These are phyloP conservation scores for Neurospora hispaniola DNA, from an alignment of 495 filamentous ascomycete genomes.

Conservation along the genomic window DNA sequence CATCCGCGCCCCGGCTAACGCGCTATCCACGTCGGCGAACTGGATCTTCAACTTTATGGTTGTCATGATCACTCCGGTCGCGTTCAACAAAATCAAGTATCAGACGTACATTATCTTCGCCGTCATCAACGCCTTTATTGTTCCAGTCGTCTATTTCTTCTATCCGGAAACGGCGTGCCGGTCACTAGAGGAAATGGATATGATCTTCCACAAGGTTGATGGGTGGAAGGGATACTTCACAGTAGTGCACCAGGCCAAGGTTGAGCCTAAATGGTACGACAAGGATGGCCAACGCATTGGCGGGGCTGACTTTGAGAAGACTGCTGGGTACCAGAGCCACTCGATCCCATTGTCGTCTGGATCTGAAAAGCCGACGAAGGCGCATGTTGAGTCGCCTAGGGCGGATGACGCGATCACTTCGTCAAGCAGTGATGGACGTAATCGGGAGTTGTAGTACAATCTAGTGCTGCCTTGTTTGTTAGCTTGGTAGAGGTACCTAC, in stretches of 20 bases:
- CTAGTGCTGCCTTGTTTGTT: too few relatives aligned
- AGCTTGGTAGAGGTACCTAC: too few relatives aligned
- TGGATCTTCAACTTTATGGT: slow-evolving; percentile 55
- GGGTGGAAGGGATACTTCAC: slow-evolving; percentile 41
- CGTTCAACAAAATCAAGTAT: slow-evolving; percentile 56
- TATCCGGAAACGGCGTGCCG: slow-evolving; percentile 67
- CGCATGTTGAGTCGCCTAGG: neutral
- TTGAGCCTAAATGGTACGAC: slow-evolving; percentile 56
- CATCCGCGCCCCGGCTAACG: slow-evolving; percentile 65
- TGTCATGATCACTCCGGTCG: slow-evolving; percentile 62
- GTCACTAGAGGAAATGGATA: slow-evolving; percentile 66
- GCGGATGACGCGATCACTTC: neutral
- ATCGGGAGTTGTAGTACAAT: neutral
- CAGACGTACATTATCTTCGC: slow-evolving; percentile 74
- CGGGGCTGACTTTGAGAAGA: neutral
- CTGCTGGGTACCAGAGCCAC: neutral
- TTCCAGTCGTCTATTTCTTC: slow-evolving; percentile 63
- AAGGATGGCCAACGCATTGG: neutral
- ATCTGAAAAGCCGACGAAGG: neutral
- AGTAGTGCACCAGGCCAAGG: slow-evolving; percentile 48
- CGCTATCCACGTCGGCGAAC: slow-evolving; percentile 55
- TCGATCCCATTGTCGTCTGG: neutral
- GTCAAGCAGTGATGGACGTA: neutral
- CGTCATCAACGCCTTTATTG: slow-evolving; percentile 61
- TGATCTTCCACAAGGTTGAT: slow-evolving; percentile 54